A percentile compares a stretch with the other conserved stretches of the same genome.
Evolutionary conservation across 331 rosid genomes (phyloP).

Genomic region (Quercus lobata): DNA sequence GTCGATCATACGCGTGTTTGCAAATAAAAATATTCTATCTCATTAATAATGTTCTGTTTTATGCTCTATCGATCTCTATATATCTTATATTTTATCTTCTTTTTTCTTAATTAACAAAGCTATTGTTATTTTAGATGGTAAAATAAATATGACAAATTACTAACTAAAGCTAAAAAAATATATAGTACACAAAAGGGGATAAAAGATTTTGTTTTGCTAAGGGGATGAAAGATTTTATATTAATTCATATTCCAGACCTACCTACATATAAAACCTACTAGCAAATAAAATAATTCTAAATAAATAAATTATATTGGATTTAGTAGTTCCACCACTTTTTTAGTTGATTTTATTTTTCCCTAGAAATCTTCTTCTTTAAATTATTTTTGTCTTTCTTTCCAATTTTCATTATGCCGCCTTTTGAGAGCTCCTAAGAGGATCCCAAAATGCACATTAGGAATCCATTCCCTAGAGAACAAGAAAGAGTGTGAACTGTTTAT

Average conservation of each 20-base stretch:
- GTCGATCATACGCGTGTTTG: conserved; percentile 40
- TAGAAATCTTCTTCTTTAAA: not conserved
- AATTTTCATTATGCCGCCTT: not conserved
- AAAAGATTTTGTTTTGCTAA: too few species aligned
- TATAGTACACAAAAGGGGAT: too few species aligned
- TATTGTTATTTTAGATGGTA: too few species aligned
- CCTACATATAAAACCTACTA: conserved; percentile 18
- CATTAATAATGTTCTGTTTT: too few species aligned
- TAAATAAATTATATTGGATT: conserved; percentile 15
- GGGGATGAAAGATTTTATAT: too few species aligned
- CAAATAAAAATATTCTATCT: too few species aligned
- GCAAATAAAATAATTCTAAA: conserved; percentile 3
- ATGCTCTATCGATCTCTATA: too few species aligned
- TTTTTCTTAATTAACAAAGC: too few species aligned
- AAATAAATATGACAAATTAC: too few species aligned
- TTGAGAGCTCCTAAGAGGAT: conserved; percentile 23
- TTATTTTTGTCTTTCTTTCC: not conserved
- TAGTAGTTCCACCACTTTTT: not conserved
- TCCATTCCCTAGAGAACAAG: not conserved
- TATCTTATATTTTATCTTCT: too few species aligned
- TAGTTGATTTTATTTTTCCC: not conserved
- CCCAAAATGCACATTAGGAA: not conserved
- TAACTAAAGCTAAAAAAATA: too few species aligned
- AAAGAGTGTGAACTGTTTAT: not conserved
- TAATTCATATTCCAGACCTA: too few species aligned